Conservation (phyloP, 1,284 basidiomycete genomes). For the Rhizoctonia solani region DNA sequence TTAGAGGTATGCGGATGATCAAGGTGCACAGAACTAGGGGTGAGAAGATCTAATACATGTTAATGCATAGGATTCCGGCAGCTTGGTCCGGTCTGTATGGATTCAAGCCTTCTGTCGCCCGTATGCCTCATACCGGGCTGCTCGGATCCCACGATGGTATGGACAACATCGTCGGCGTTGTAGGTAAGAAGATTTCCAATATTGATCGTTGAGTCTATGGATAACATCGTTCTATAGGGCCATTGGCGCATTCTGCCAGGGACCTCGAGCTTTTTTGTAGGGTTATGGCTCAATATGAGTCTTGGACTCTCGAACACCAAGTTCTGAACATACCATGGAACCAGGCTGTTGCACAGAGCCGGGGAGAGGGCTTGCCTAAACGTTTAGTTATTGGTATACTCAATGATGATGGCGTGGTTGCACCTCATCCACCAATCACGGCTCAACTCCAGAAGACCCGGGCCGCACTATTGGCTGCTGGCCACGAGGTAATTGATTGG, state of each 20-base stretch:
- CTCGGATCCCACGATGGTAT: conserved; percentile 58
- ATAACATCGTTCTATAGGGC: conserved; percentile 52
- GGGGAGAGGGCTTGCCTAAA: conserved; percentile 45
- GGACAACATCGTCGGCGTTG: conserved; percentile 48
- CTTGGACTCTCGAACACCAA: conserved; percentile 58
- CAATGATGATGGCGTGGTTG: conserved; percentile 59
- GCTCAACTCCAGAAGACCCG: conserved; percentile 47
- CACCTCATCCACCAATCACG: conserved; percentile 60
- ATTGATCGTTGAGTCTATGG: conserved; percentile 46
- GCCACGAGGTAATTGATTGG: conserved; percentile 60
- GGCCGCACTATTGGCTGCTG: conserved; percentile 52
- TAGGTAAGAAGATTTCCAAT: conserved; percentile 6
- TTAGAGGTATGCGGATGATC: conserved; percentile 10
- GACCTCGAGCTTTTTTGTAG: conserved; percentile 59
- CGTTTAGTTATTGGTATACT: conserved; percentile 57
- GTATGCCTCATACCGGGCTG: conserved; percentile 57
- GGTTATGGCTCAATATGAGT: conserved; percentile 55
- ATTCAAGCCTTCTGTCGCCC: conserved; percentile 56
- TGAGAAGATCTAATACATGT: neutral
- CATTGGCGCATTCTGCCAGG: conserved; percentile 56
- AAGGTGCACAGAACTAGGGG: neutral
- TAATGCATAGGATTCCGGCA: conserved; percentile 50
- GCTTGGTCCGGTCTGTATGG: conserved; percentile 59
- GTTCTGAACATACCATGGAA: conserved; percentile 60
- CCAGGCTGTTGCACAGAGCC: conserved; percentile 44